Conservation (phyloP, 257 asterid genomes). For the Verbascum thapsus region DNA sequence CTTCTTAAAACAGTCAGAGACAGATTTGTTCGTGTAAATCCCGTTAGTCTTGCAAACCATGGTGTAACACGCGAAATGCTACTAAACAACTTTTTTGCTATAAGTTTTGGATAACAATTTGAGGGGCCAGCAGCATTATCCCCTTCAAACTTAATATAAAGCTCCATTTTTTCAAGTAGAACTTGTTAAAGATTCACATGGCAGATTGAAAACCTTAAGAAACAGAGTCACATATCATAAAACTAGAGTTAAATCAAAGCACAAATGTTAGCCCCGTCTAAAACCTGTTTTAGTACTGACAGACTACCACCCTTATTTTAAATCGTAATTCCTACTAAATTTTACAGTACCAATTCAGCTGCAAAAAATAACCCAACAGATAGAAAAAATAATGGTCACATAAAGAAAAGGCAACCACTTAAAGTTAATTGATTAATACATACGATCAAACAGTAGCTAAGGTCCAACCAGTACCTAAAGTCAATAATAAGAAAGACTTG, state of each 20-base stretch:
- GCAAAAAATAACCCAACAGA: not conserved
- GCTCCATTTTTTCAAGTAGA: not conserved
- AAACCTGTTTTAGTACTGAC: not conserved
- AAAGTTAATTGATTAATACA: not conserved
- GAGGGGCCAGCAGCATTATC: not conserved
- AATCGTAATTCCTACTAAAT: not conserved
- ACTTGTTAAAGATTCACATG: not conserved
- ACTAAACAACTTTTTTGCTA: not conserved
- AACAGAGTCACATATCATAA: not conserved
- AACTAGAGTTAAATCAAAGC: not conserved
- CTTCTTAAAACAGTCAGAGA: not conserved
- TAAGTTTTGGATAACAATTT: not conserved
- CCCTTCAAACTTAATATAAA: not conserved
- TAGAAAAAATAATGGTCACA: not conserved
- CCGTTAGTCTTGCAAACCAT: not conserved
- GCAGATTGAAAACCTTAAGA: slow-evolving; percentile 10
- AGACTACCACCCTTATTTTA: not conserved
- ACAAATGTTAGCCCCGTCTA: not conserved
- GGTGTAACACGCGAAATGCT: not conserved
- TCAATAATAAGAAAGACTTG: not conserved
- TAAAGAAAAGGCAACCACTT: not conserved
- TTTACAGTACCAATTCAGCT: not conserved
- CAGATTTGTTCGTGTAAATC: not conserved
- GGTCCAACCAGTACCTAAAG: slow-evolving; percentile 4
- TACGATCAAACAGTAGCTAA: not conserved